A percentile compares a stretch with the other conserved stretches of the same genome.
Evolutionary conservation across 441 rosid genomes (phyloP).

Genomic region (Mallotus japonicus): DNA sequence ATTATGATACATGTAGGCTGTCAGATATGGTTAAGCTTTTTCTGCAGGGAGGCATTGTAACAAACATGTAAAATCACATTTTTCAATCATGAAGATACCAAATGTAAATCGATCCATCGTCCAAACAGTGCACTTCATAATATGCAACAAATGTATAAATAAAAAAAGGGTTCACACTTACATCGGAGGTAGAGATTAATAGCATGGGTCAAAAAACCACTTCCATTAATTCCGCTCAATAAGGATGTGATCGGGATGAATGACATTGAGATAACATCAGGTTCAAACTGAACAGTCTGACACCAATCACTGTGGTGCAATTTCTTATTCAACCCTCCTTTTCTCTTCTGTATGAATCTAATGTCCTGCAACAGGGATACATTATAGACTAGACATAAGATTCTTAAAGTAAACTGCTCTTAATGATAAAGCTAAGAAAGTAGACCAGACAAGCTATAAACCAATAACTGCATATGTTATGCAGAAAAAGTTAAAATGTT

Average conservation of each 20-base stretch:
- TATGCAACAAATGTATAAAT: neutral
- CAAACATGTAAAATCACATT: neutral
- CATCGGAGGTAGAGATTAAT: constrained; percentile 90
- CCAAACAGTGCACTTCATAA: neutral
- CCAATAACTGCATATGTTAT: neutral
- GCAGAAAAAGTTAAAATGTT: neutral
- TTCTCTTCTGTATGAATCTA: constrained; percentile 62
- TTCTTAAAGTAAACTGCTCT: neutral
- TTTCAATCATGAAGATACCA: neutral
- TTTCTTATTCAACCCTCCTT: constrained; percentile 71
- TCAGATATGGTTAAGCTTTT: neutral
- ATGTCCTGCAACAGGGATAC: constrained; percentile 53
- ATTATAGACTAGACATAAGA: neutral
- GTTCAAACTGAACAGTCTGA: constrained; percentile 81
- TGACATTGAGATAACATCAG: constrained; percentile 89
- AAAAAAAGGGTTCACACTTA: constrained; percentile 41
- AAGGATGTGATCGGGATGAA: constrained; percentile 86
- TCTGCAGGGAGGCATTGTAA: neutral
- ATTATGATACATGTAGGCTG: neutral
- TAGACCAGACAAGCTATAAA: neutral
- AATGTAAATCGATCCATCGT: neutral
- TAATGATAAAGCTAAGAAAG: neutral
- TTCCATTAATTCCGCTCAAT: constrained; percentile 86
- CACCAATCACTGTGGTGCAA: constrained; percentile 84
- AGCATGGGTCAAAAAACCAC: constrained; percentile 97